phyloP scores from a whole-genome alignment of 2,329 filamentous ascomycete genomes.

The Diaporthe citrichinensis region DNA sequence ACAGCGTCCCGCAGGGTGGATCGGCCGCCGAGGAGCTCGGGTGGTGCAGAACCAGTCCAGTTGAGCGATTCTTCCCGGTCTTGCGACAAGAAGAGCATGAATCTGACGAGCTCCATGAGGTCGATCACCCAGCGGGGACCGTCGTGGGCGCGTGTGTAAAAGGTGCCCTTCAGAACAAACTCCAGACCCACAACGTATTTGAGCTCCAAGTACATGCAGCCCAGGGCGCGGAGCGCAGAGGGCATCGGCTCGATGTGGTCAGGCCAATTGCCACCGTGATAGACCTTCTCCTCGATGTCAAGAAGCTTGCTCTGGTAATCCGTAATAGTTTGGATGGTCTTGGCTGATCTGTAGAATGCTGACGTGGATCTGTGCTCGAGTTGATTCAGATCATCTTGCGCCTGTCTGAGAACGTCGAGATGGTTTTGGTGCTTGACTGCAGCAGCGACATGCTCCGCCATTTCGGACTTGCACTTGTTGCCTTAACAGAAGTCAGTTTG shows the following conservation, averaged over 20 bases:
- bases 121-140: conserved; percentile 48
- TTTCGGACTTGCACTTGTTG: conserved; percentile 47
- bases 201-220: conserved; percentile 44
- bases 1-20: conserved; percentile 44
- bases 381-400: conserved; percentile 42
- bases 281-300: conserved; percentile 40
- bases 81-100: conserved; percentile 41
- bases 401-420: conserved; percentile 40
- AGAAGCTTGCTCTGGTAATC: conserved; percentile 42
- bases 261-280: conserved; percentile 46
- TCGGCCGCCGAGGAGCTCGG: conserved; percentile 38
- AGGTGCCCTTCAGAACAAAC: conserved; percentile 47
- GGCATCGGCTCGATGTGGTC: conserved; percentile 50
- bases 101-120: conserved; percentile 44
- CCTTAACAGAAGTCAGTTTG: conserved; percentile 40
- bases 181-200: conserved; percentile 45
- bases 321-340: conserved; percentile 41
- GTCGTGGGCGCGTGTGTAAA: conserved; percentile 42
- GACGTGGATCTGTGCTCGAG: conserved; percentile 39
- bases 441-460: conserved; percentile 41
- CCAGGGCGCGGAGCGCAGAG: conserved; percentile 44
- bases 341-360: conserved; percentile 39
- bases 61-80: conserved; percentile 39
- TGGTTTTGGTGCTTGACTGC: conserved; percentile 36
- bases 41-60: conserved; percentile 33